Evolutionary conservation across 1,284 basidiomycete species (phyloP).

Genomic region (Cystobasidium slooffiae): DNA sequence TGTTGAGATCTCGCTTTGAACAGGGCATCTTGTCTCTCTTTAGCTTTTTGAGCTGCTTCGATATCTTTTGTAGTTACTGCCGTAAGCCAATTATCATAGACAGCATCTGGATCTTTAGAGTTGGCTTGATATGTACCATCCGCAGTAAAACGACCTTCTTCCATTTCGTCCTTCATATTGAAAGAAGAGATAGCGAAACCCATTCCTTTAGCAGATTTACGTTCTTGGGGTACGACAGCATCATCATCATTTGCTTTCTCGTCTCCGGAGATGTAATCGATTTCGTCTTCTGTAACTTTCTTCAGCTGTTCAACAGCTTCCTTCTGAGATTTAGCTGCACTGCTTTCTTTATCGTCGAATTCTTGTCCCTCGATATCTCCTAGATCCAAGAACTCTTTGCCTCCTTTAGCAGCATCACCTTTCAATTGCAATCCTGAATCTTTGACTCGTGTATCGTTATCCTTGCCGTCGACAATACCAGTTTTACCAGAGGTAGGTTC

Average conservation of each 20-base stretch:
- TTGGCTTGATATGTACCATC: constrained; percentile 87
- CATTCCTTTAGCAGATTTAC: constrained; percentile 78
- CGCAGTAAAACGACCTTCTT: constrained; percentile 92
- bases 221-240: constrained; percentile 52
- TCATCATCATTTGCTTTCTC: constrained; percentile 58
- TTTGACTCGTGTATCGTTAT: constrained; percentile 62
- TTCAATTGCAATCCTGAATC: constrained; percentile 47
- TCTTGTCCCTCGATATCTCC: constrained; percentile 96
- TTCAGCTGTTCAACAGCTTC: constrained; percentile 56
- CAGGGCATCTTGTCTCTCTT: constrained; percentile 67
- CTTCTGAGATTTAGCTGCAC: constrained; percentile 54
- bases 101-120: constrained; percentile 79
- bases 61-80: constrained; percentile 79
- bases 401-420: constrained; percentile 41
- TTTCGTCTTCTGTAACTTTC: constrained; percentile 70
- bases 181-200: constrained; percentile 91
- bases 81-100: constrained; percentile 95
- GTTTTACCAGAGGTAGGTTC: constrained; percentile 55
- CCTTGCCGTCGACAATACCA: constrained; percentile 60
- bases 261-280: constrained; percentile 66
- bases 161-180: constrained; percentile 99
- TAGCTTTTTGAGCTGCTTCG: constrained; percentile 69
- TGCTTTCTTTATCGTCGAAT: constrained; percentile 62
- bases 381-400: constrained; percentile 71
- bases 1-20: constrained; percentile 62